A percentile compares a stretch with the other conserved stretches of the same genome.
phyloP scores from a whole-genome alignment of 371 early-diverging fungal genomes.

The Mucor plumbeus region DNA sequence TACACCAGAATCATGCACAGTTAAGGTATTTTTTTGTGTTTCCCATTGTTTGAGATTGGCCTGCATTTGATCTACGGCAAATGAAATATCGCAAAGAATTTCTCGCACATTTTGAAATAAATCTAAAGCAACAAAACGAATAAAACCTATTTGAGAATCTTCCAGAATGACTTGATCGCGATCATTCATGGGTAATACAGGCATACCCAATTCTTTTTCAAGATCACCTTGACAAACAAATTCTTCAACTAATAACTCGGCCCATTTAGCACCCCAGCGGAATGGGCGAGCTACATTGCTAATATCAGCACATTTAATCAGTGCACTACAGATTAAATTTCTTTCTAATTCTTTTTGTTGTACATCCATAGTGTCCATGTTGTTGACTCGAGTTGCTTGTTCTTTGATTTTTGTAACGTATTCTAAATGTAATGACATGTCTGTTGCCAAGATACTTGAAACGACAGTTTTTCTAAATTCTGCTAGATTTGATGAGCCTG shows the following conservation, averaged over 20 bases:
- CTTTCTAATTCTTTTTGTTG: conserved; percentile 48
- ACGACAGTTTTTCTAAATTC: conserved; percentile 74
- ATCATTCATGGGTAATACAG: conserved; percentile 60
- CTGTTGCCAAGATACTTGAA: conserved; percentile 79
- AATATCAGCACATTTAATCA: conserved; percentile 90
- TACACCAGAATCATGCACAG: conserved; percentile 10
- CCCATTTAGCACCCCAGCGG: conserved; percentile 60
- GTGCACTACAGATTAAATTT: conserved; percentile 63
- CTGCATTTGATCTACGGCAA: conserved; percentile 48
- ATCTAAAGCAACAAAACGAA: conserved; percentile 70
- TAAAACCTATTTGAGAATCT: conserved; percentile 74
- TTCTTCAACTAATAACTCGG: conserved; percentile 62
- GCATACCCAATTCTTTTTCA: conserved; percentile 63
- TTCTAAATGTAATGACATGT: conserved; percentile 80
- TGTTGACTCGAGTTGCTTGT: conserved; percentile 46
- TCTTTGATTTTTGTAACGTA: conserved; percentile 74
- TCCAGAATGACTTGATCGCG: conserved; percentile 55
- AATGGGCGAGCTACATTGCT: conserved; percentile 73
- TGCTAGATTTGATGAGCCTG: not conserved
- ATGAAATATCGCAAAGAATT: conserved; percentile 33
- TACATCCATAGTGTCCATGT: conserved; percentile 8
- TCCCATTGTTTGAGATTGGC: conserved; percentile 49
- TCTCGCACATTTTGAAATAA: conserved; percentile 62
- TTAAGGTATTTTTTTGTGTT: conserved; percentile 12
- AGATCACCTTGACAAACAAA: conserved; percentile 68